phyloP scores from a whole-genome alignment of 140 eudicot genomes.

The Senecio squalidus region DNA sequence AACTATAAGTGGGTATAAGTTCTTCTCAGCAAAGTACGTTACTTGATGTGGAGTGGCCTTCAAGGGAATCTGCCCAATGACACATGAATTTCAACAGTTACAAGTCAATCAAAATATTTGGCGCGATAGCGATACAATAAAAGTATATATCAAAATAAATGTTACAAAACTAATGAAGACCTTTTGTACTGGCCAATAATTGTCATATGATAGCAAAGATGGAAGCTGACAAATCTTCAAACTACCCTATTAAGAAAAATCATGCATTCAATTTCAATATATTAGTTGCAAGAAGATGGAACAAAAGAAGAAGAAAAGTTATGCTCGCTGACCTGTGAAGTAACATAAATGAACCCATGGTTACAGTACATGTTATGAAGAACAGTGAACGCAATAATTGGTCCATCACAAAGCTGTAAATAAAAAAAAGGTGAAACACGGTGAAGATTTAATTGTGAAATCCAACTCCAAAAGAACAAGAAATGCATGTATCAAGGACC shows the following conservation, averaged over 20 bases:
- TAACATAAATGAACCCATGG: constrained; percentile 90
- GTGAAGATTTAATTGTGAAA: no score
- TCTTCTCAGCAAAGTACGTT: constrained; percentile 87
- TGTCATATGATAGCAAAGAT: constrained; percentile 69
- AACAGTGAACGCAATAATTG: constrained; percentile 85
- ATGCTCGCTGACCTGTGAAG: constrained; percentile 59
- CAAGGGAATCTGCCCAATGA: constrained; percentile 61
- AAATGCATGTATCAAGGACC: no score
- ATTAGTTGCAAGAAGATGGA: constrained; percentile 9
- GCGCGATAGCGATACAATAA: not conserved
- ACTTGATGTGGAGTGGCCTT: constrained; percentile 99
- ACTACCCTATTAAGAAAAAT: constrained; percentile 50
- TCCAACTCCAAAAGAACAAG: no score
- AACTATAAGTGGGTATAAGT: constrained; percentile 80
- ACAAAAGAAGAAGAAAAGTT: not conserved
- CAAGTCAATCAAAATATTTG: not conserved
- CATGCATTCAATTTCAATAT: not conserved
- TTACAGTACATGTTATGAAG: constrained; percentile 94
- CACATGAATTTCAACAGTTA: constrained; percentile 5
- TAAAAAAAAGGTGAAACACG: not conserved
- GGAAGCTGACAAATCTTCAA: constrained; percentile 96
- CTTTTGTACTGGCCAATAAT: constrained; percentile 98
- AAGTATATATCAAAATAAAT: not conserved
- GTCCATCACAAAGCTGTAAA: constrained; percentile 90
- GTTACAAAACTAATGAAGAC: constrained; percentile 31